Evolutionary conservation across 1,139 yeast genomes (phyloP), one percentile per base, ranked within the genome.

Genomic region (Nakaseomyces uthaithaninus): DNA sequence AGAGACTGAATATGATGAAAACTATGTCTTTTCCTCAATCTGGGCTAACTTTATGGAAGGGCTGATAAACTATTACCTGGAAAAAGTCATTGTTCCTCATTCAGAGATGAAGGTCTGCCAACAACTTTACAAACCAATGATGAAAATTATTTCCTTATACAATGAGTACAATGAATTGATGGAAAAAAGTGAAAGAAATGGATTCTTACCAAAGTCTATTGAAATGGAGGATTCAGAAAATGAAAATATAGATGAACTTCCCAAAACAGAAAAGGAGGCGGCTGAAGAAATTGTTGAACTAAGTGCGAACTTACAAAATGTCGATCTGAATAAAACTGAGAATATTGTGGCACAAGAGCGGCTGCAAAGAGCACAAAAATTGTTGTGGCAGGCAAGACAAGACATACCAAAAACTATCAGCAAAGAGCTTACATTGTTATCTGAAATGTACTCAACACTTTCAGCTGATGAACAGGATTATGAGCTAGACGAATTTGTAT

Each of bases 11-110:
- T 53, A 55, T 36, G 62, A 59, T 40, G 62, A 59, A 40, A 58
- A 60, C 38, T 57, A 58, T 38, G 60, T 60, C 1, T 58, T 56
- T 43, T 58, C 63, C 9, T 57, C 63, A 3, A 58, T 59, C 15
- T 60, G 64, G 64, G 64, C 64, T 3, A 59, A 60, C 38, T 60
- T 60, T 37, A 60, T 59, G 63, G 64, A 60, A 41, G 64, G 64
- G 5, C 41, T 60, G 36, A 60, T 60, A 14, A 60, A 60, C 37
- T 64, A 60, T 41, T 59, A 59, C 41, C 40, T 60, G 45, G 63
- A 60, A 34, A 54, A 54, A 36, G 51, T 56, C 5, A 60, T 60
- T 24, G 60, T 59, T 3, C 64, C 64, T 3, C 54, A 50, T 20
- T 59, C 63, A 5, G 64, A 60, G 42, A 54, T 54, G 54, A 60